phyloP scores from a whole-genome alignment of 306 rosid species.

The Gillenia trifoliata region DNA sequence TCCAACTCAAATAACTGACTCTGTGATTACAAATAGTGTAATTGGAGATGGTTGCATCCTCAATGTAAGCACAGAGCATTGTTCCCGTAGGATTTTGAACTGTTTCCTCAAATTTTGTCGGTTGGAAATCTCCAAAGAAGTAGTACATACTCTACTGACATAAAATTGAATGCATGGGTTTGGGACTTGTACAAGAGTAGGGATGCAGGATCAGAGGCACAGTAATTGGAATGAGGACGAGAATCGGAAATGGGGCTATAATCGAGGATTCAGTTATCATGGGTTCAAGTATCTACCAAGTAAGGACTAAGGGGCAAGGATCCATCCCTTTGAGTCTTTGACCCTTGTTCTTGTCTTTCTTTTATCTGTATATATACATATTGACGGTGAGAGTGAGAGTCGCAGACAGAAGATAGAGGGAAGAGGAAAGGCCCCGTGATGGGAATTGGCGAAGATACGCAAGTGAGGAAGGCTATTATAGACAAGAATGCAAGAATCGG shows the following conservation, averaged over 20 bases:
- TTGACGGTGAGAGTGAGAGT: not conserved
- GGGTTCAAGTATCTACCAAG: constrained; percentile 32
- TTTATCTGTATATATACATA: not conserved
- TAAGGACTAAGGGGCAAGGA: constrained; percentile 4
- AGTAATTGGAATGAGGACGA: constrained; percentile 27
- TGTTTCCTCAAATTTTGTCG: not conserved
- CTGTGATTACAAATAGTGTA: constrained; percentile 29
- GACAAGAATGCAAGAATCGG: constrained; percentile 49
- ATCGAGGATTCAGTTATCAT: constrained; percentile 36
- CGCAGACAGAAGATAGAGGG: constrained; percentile 8
- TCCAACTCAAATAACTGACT: constrained; percentile 26
- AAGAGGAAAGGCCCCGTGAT: constrained; percentile 17
- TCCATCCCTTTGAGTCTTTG: not conserved
- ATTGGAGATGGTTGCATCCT: constrained; percentile 44
- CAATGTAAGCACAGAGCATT: constrained; percentile 23
- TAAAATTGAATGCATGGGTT: not conserved
- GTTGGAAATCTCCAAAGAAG: not conserved
- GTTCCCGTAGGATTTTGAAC: not conserved
- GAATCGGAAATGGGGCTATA: constrained; percentile 28
- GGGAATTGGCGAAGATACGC: constrained; percentile 34
- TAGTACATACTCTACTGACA: not conserved
- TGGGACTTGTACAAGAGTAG: constrained; percentile 23
- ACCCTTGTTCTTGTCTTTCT: not conserved
- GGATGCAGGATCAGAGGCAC: constrained; percentile 35
- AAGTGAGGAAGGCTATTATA: constrained; percentile 26